Base-by-base conservation (phyloP, 495 filamentous ascomycete genomes). In the Penicillium lividum region DNA sequence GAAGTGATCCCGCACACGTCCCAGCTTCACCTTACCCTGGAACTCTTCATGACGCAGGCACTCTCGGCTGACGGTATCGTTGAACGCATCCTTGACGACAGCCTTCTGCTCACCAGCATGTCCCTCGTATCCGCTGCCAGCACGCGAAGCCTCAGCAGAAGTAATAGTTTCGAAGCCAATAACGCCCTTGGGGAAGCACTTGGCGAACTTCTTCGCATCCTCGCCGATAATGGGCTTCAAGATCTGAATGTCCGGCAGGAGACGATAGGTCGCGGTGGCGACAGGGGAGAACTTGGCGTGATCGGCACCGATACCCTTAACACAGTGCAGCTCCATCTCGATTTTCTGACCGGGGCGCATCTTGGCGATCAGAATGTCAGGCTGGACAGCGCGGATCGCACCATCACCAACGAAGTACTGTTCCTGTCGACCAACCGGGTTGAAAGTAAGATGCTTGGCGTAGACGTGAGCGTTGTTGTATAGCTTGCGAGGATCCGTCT, bases 251-350 rank as follows among this genome's bases (percentile, higher is more conserved):
- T 86, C 83, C 2, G 95, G 95, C 61, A 99, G 68, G 8, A 99
- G 80, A 16, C 95, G 84, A 76, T 99, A 99, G 40, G 86, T 86
- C 8, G 94, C 93, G 0, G 95, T 96, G 5, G 93, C 93, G 18
- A 99, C 95, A 29, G 95, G 95, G 1, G 91, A 96, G 80, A 93
- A 99, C 70, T 99, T 99, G 48, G 95, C 90, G 73, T 99, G 95
- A 75, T 98, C 94, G 56, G 86, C 88, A 15, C 95, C 95, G 54
- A 94, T 87, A 27, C 95, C 95, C 74, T 97, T 97, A 73, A 93
- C 83, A 73, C 90, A 90, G 75, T 96, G 92, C 82, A 93, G 84
- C 57, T 88, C 83, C 56, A 96, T 71, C 55, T 90, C 80, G 62
- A 99, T 87, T 61, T 83, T 82, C 78, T 99, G 95, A 0, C 90